Conservation (phyloP, 208 protist genomes). For the Kentomonas sorsogonicus region DNA sequence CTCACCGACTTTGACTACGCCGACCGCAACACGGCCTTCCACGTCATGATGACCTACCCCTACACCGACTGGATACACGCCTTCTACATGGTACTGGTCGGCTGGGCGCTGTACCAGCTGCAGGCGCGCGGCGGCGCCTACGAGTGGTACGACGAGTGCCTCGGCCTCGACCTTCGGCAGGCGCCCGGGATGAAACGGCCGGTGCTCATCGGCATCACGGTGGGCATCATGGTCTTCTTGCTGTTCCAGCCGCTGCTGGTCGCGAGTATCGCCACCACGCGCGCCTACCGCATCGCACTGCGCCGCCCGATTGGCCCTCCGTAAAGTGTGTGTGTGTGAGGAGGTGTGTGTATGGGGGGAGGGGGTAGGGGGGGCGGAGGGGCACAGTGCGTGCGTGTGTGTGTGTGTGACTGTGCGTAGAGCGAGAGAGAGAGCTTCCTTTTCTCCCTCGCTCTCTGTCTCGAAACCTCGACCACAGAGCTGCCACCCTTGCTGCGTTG, state of each 20-base stretch:
- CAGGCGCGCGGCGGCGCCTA: slow-evolving; percentile 62
- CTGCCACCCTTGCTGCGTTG: too few species aligned
- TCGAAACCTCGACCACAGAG: too few species aligned
- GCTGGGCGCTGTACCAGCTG: slow-evolving; percentile 62
- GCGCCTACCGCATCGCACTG: slow-evolving; percentile 78
- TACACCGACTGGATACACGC: slow-evolving; percentile 85
- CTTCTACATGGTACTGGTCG: slow-evolving; percentile 74
- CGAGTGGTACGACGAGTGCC: slow-evolving; percentile 86
- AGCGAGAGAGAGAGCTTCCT: not conserved
- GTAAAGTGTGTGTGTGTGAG: too few species aligned
- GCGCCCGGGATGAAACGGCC: slow-evolving; percentile 72
- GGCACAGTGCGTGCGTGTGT: slow-evolving; percentile 2
- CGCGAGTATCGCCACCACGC: slow-evolving; percentile 74
- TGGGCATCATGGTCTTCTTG: slow-evolving; percentile 66
- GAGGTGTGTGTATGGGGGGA: too few species aligned
- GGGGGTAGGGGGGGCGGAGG: too few species aligned
- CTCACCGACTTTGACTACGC: slow-evolving; percentile 80
- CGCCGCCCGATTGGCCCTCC: slow-evolving; percentile 78
- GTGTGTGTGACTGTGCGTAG: not conserved
- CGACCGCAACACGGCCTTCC: slow-evolving; percentile 71
- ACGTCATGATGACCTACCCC: slow-evolving; percentile 90
- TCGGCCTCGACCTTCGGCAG: slow-evolving; percentile 79
- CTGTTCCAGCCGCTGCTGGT: slow-evolving; percentile 77
- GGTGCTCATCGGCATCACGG: slow-evolving; percentile 51
- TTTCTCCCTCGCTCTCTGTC: too few species aligned